Conservation (phyloP, 208 protist species). For the Leishmania gerbilli region DNA sequence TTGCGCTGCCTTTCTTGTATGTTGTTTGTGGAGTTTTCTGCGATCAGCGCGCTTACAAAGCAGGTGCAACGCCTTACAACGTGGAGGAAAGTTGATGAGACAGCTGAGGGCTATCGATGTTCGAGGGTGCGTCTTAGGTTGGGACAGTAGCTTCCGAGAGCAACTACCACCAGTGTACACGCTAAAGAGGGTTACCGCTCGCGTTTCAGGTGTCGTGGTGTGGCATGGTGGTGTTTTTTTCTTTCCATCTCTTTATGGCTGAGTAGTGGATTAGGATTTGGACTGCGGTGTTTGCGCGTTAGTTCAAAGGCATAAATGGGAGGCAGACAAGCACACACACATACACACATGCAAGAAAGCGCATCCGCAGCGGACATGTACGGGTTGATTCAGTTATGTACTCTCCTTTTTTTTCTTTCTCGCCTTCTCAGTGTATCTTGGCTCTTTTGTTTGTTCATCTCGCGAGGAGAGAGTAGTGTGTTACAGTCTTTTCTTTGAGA, state of each 20-base stretch:
- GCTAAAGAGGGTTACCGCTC: neutral
- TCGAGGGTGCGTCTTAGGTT: neutral
- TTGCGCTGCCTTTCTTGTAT: conserved; percentile 16
- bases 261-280: conserved; percentile 7
- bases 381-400: neutral
- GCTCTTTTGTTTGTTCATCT: conserved; percentile 1
- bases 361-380: neutral
- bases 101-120: neutral
- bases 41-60: neutral
- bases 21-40: conserved; percentile 4
- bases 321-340: neutral
- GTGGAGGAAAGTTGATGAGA: neutral
- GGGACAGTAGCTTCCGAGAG: neutral
- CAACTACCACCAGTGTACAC: neutral
- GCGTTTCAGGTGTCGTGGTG: neutral
- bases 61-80: neutral
- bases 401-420: conserved; percentile 10
- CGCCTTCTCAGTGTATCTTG: neutral
- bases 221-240: conserved; percentile 4
- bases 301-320: neutral
- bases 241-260: conserved; percentile 11
- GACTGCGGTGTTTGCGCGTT: neutral
- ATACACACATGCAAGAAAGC: neutral
- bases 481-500: neutral
- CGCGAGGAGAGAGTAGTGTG: neutral